Evolutionary conservation across 257 asterid genomes (phyloP).

Genomic region (Asclepias syriaca): DNA sequence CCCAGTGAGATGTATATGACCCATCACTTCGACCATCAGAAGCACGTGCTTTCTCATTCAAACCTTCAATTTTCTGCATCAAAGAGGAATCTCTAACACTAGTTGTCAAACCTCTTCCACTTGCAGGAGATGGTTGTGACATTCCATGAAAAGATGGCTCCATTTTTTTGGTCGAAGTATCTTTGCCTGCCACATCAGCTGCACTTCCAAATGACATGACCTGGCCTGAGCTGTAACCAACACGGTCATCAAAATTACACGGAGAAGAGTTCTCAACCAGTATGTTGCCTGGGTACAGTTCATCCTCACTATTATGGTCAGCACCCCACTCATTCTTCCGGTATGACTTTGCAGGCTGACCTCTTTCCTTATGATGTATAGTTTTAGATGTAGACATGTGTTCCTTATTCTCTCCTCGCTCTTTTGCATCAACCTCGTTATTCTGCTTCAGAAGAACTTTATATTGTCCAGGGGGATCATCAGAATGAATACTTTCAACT

Average conservation of each 20-base stretch:
- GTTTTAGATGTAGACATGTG: slow-evolving; percentile 30
- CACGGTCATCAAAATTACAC: slow-evolving; percentile 28
- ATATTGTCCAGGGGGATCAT: slow-evolving; percentile 41
- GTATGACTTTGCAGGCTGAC: slow-evolving; percentile 28
- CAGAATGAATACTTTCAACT: slow-evolving; percentile 41
- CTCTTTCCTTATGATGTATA: slow-evolving; percentile 32
- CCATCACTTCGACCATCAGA: slow-evolving; percentile 54
- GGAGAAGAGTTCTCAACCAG: slow-evolving; percentile 32
- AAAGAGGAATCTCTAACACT: slow-evolving; percentile 44
- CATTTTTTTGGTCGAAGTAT: slow-evolving; percentile 34
- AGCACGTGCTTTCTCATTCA: slow-evolving; percentile 72
- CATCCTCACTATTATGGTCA: slow-evolving; percentile 55
- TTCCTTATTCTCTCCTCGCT: slow-evolving; percentile 46
- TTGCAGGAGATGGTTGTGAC: slow-evolving; percentile 26
- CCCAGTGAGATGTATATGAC: slow-evolving; percentile 21
- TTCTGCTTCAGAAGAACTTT: slow-evolving; percentile 44
- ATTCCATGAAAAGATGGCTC: slow-evolving; percentile 32
- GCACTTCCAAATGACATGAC: slow-evolving; percentile 38
- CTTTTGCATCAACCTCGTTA: slow-evolving; percentile 46
- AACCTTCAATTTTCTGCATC: slow-evolving; percentile 74
- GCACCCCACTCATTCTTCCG: slow-evolving; percentile 79
- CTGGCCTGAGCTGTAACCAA: slow-evolving; percentile 35
- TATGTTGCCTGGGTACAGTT: slow-evolving; percentile 27
- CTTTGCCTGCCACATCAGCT: slow-evolving; percentile 28
- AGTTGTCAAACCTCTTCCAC: slow-evolving; percentile 33